These are phyloP conservation scores for Suillus lakei DNA, from an alignment of 768 basidiomycete species.

Conservation along the genomic window DNA sequence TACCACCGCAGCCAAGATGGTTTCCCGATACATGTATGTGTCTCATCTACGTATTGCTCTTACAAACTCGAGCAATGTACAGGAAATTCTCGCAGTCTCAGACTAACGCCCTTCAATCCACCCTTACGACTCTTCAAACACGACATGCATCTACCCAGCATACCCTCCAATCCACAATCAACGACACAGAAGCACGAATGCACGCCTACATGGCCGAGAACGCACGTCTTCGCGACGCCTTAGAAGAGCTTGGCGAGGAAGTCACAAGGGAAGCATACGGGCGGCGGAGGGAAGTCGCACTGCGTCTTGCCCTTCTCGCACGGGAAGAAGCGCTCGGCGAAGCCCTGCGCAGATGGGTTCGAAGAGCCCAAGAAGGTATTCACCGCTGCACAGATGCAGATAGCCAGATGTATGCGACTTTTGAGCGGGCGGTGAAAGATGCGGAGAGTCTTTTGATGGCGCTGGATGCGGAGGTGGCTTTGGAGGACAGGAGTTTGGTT, in stretches of 20 bases:
- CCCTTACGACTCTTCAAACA: slow-evolving; percentile 59
- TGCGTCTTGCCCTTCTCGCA: slow-evolving; percentile 63
- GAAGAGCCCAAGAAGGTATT: slow-evolving; percentile 51
- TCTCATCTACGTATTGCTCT: not conserved
- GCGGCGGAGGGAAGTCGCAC: slow-evolving; percentile 68
- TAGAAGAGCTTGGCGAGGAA: slow-evolving; percentile 76
- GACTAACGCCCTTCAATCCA: slow-evolving; percentile 65
- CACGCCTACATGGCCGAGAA: slow-evolving; percentile 47
- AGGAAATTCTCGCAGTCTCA: slow-evolving; percentile 88
- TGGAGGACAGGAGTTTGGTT: slow-evolving; percentile 20
- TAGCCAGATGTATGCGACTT: slow-evolving; percentile 22
- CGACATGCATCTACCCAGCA: slow-evolving; percentile 66
- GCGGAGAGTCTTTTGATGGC: slow-evolving; percentile 39
- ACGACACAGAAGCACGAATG: slow-evolving; percentile 48
- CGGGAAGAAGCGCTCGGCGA: slow-evolving; percentile 69
- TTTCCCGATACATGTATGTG: slow-evolving; percentile 82
- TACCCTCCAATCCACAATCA: slow-evolving; percentile 58
- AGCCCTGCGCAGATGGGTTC: slow-evolving; percentile 59
- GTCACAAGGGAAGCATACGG: slow-evolving; percentile 74
- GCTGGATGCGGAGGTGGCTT: slow-evolving; percentile 39
- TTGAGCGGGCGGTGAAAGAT: slow-evolving; percentile 39
- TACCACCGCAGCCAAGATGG: slow-evolving; percentile 79
- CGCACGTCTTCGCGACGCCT: slow-evolving; percentile 55
- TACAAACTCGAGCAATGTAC: not conserved
- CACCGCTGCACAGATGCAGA: slow-evolving; percentile 31